These are phyloP conservation scores for Gamarada debralockiae DNA, from an alignment of 495 filamentous ascomycete species.

Conservation along the genomic window DNA sequence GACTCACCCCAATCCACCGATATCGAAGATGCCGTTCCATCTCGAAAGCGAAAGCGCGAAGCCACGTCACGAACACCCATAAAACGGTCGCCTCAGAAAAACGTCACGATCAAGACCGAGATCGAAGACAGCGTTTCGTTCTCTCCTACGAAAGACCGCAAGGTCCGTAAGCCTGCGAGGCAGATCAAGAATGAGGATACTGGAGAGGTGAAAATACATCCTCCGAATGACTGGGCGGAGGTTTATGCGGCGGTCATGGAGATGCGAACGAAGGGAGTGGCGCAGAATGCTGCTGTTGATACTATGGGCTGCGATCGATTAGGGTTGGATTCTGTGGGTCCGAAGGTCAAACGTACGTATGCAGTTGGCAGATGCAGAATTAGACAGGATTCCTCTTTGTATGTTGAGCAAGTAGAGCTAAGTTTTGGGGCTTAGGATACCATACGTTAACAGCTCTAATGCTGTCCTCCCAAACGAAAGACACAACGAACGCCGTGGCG, in stretches of 20 bases:
- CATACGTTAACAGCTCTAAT: conserved; percentile 91
- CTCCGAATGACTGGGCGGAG: conserved; percentile 81
- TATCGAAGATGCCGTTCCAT: conserved; percentile 14
- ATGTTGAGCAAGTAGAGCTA: too few species aligned
- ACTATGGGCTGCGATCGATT: conserved; percentile 95
- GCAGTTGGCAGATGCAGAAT: too few species aligned
- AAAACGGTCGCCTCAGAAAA: conserved; percentile 21
- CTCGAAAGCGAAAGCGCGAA: conserved; percentile 26
- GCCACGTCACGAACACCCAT: conserved; percentile 18
- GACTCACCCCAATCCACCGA: conserved; percentile 23
- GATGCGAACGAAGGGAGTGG: conserved; percentile 71
- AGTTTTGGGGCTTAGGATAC: conserved; percentile 54
- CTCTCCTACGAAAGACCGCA: conserved; percentile 50
- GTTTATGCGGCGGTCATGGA: conserved; percentile 73
- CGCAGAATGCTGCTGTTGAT: conserved; percentile 74
- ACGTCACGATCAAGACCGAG: conserved; percentile 36
- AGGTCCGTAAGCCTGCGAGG: conserved; percentile 57
- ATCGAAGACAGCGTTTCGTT: conserved; percentile 51
- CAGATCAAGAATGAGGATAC: conserved; percentile 52
- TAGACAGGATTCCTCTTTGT: too few species aligned
- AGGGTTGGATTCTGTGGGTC: conserved; percentile 45
- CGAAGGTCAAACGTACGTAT: conserved; percentile 48
- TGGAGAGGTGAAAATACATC: conserved; percentile 49
- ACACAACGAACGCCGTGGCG: conserved; percentile 84
- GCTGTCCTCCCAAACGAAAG: conserved; percentile 96